Evolutionary conservation across 805 yeast genomes (phyloP).

Genomic region (Candida silvatica): DNA sequence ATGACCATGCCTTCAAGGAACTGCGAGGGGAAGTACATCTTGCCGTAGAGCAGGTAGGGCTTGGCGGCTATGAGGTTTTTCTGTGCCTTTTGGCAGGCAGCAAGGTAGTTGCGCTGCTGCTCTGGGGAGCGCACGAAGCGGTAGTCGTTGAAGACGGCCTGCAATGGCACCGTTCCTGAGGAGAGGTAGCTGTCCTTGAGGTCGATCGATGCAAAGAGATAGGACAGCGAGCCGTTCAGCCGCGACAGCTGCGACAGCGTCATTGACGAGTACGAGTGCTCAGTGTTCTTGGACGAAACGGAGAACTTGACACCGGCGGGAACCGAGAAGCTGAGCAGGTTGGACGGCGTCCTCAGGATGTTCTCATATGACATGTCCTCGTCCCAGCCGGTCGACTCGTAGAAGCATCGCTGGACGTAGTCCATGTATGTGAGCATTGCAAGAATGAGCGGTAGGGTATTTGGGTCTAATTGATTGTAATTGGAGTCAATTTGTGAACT

Average conservation of each 20-base stretch:
- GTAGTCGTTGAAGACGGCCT: constrained; percentile 65
- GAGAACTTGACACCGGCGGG: constrained; percentile 62
- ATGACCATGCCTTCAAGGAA: constrained; percentile 83
- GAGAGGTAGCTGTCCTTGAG: constrained; percentile 38
- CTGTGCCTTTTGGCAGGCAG: constrained; percentile 1
- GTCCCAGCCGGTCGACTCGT: constrained; percentile 67
- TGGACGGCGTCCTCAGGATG: constrained; percentile 61
- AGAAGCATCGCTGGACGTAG: constrained; percentile 66
- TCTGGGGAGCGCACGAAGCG: constrained; percentile 28
- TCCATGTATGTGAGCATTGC: constrained; percentile 82
- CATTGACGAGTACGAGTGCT: constrained; percentile 62
- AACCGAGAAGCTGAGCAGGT: constrained; percentile 61
- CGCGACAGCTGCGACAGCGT: constrained; percentile 54
- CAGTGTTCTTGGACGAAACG: constrained; percentile 63
- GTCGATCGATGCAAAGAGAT: constrained; percentile 61
- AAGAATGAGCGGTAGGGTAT: not conserved
- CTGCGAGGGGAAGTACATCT: constrained; percentile 82
- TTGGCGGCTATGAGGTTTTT: constrained; percentile 1
- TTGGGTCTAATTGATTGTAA: not conserved
- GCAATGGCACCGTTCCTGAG: constrained; percentile 46
- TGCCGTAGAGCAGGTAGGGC: constrained; percentile 62
- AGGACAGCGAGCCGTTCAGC: constrained; percentile 77
- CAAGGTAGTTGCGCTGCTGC: constrained; percentile 3
- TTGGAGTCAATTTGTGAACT: not conserved
- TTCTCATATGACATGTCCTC: constrained; percentile 70